These are phyloP conservation scores for Auriscalpium microsporum DNA, from an alignment of 768 basidiomycete species.

Conservation along the genomic window DNA sequence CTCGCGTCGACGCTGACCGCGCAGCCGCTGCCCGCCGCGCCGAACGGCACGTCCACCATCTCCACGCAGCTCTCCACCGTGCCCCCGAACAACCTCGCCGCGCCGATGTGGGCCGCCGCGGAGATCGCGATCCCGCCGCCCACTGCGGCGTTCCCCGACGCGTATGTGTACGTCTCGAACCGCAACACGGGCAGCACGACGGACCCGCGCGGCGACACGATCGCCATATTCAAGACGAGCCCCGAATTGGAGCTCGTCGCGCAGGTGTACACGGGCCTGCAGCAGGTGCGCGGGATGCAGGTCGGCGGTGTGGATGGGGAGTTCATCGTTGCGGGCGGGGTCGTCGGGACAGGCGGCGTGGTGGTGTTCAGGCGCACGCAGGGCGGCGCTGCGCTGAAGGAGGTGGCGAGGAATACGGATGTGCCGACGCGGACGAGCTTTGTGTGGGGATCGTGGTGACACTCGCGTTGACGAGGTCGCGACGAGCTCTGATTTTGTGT, in stretches of 20 bases:
- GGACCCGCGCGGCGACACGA: slow-evolving; percentile 51
- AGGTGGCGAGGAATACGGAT: slow-evolving; percentile 45
- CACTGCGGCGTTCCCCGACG: slow-evolving; percentile 35
- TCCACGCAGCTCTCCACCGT: slow-evolving; percentile 43
- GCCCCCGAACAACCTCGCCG: slow-evolving; percentile 31
- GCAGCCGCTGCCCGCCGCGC: slow-evolving; percentile 43
- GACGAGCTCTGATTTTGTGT: too few species aligned
- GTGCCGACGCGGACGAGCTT: slow-evolving; percentile 45
- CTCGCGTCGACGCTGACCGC: slow-evolving; percentile 48
- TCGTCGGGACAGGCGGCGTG: slow-evolving; percentile 45
- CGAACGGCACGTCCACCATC: slow-evolving; percentile 43
- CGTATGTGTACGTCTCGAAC: slow-evolving; percentile 62
- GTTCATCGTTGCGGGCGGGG: slow-evolving; percentile 48
- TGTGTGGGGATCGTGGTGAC: slow-evolving; percentile 33
- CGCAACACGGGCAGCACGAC: slow-evolving; percentile 42
- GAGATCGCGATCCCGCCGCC: slow-evolving; percentile 55
- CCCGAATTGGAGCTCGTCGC: slow-evolving; percentile 32
- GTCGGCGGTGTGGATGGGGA: slow-evolving; percentile 41
- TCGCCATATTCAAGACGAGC: slow-evolving; percentile 46
- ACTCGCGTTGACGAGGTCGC: too few species aligned
- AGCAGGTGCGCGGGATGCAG: slow-evolving; percentile 61
- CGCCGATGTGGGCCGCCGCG: slow-evolving; percentile 40
- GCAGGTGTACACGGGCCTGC: slow-evolving; percentile 54
- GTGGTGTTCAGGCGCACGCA: slow-evolving; percentile 47
- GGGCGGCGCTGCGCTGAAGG: slow-evolving; percentile 40